Evolutionary conservation across 2,329 filamentous ascomycete species (phyloP).

Genomic region (Sarocladiaceae sp.): DNA sequence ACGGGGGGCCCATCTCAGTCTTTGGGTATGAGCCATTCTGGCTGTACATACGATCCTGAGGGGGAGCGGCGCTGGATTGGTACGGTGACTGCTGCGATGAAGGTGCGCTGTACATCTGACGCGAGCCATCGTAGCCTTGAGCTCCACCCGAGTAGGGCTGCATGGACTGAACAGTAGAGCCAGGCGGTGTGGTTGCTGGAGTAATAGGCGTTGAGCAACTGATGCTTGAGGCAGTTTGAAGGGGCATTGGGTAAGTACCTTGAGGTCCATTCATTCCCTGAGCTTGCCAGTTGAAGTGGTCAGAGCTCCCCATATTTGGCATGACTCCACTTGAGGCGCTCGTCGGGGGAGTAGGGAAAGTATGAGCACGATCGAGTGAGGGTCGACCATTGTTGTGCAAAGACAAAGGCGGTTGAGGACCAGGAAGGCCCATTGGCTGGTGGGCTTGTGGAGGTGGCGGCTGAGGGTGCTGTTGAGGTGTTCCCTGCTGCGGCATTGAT

Average conservation of each 20-base stretch:
- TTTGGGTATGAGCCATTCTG: conserved; percentile 69
- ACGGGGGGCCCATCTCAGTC: conserved; percentile 81
- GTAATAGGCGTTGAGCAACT: conserved; percentile 82
- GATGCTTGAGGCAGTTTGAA: conserved; percentile 63
- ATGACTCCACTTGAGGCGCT: conserved; percentile 78
- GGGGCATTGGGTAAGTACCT: conserved; percentile 65
- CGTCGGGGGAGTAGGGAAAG: conserved; percentile 88
- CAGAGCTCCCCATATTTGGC: conserved; percentile 64
- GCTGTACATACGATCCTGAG: conserved; percentile 60
- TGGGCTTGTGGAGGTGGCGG: conserved; percentile 21
- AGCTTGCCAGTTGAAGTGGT: conserved; percentile 73
- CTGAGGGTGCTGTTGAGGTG: conserved; percentile 22
- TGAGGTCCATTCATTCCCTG: conserved; percentile 57
- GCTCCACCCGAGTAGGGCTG: conserved; percentile 64
- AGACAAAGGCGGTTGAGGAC: conserved; percentile 47
- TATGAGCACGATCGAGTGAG: conserved; percentile 76
- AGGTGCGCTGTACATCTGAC: conserved; percentile 70
- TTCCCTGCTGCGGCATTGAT: conserved; percentile 60
- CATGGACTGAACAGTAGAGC: conserved; percentile 68
- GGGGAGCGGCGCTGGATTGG: conserved; percentile 41
- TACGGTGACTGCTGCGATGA: conserved; percentile 68
- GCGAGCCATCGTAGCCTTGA: conserved; percentile 68
- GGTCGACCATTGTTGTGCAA: conserved; percentile 72
- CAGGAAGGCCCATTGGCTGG: conserved; percentile 51
- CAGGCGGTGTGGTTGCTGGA: conserved; percentile 86